Evolutionary conservation across 2,329 filamentous ascomycete species (phyloP), one percentile per base, ranked within the genome.

Genomic region (Metarhizium humberi): DNA sequence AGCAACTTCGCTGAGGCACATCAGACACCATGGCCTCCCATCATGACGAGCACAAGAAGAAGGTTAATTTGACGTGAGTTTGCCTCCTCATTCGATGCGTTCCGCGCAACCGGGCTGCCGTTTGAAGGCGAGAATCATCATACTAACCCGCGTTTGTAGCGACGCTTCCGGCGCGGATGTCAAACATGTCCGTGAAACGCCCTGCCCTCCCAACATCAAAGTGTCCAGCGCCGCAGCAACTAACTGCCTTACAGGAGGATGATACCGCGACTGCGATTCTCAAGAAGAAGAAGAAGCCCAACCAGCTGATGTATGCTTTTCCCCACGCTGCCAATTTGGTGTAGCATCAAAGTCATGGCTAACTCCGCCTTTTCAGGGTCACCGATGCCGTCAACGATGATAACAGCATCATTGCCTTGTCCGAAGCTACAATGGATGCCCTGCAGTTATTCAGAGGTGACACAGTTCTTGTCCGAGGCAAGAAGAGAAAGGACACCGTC

Each of bases 261-360:
- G 94, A 96, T 70, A 90, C 87, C 59, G 85, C 94, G 53, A 99
- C 94, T 49, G 94, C 94, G 64, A 99, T 99, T 66, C 84, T 99
- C 68, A 97, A 96, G 81, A 97, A 97, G 84, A 99, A 99, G 88
- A 99, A 99, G 92, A 99, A 99, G 90, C 92, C 92, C 66, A 99
- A 99, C 77, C 95, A 92, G 69, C 77, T 99, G 73, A 95, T 99
- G 91, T 95, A 80, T 73, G 86, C 13, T 40, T 73, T 20, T 64
- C 61, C 30, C 40, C 53, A 36, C 30, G 16, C 40, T 32, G 29
- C 18, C 7, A 18, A 29, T 29, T 6, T 43, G n/a, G 18, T 42
- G 11, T 50, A 34, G 30, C 43, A 50, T 49, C 14, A 13, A 13
- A 40, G 5, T 13, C 38, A 13, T 40, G 38, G 42, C 56, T 55